Percentiles rank a stretch among this genome's conserved stretches.
These are phyloP conservation scores for Daldinia vernicosa DNA, from an alignment of 495 filamentous ascomycete species.

Conservation along the genomic window DNA sequence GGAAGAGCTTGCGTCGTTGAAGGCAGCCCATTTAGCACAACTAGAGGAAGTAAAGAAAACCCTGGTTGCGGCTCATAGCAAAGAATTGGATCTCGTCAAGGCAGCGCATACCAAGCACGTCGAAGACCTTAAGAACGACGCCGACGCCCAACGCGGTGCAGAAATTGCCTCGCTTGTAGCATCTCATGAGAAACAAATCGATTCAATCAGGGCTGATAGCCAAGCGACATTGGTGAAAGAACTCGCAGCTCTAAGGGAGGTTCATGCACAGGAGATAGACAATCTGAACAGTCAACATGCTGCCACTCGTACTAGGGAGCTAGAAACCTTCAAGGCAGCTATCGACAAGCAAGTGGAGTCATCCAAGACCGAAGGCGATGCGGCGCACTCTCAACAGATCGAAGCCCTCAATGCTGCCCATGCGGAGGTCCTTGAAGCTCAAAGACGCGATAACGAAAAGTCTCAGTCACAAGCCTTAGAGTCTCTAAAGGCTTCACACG, in stretches of 20 bases:
- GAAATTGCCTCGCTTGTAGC: conserved; percentile 34
- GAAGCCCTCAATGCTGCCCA: conserved; percentile 47
- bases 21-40: conserved; percentile 48
- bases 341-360: conserved; percentile 45
- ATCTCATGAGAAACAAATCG: conserved; percentile 37
- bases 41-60: conserved; percentile 47
- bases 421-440: conserved; percentile 41
- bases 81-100: conserved; percentile 51
- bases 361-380: conserved; percentile 44
- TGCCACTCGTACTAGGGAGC: conserved; percentile 40
- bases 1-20: conserved; percentile 50
- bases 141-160: conserved; percentile 22
- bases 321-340: conserved; percentile 45
- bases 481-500: conserved; percentile 42
- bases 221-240: conserved; percentile 39
- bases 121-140: conserved; percentile 29
- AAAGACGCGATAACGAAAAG: conserved; percentile 44
- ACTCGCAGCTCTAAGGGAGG: conserved; percentile 37
- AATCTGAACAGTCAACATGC: conserved; percentile 43
- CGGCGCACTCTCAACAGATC: conserved; percentile 40
- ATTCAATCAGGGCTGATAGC: conserved; percentile 36
- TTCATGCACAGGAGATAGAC: conserved; percentile 44
- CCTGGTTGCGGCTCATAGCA: conserved; percentile 34
- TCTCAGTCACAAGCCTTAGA: conserved; percentile 43
- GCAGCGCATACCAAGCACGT: conserved; percentile 51